Base-by-base conservation (phyloP, 2,329 filamentous ascomycete species). In the Claviceps pazoutovae region DNA sequence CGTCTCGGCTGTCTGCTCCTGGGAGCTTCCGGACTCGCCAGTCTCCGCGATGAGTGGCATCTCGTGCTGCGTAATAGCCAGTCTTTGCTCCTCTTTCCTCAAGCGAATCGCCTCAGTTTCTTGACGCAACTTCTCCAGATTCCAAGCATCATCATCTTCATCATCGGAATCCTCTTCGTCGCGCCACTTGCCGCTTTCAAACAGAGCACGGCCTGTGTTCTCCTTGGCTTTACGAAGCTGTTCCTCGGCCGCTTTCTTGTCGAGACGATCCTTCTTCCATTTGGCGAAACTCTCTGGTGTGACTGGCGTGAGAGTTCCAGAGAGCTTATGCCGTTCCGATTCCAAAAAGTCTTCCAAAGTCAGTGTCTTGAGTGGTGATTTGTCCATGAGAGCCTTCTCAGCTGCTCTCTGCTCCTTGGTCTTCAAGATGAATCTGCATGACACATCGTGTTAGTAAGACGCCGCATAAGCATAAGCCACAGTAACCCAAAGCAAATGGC, bases 341-440 rank as follows among this genome's bases (percentile, higher is more conserved):
- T 98, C 93, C 51, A 98, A 72, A 76, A 96, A 98, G 67, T 98
- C 93, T 72, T 98, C 93, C 46, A 98, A 78, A 0, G 93, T 98
- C 49, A 98, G 77, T 1, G 93, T 96, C 66, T 90, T 89, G 53
- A 97, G 76, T 5, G 94, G 91, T 7, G 87, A 94, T 71, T 98
- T 98, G 68, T 97, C 93, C 76, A 95, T 76, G 52, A 96, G 72
- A 3, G 93, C 93, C 72, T 96, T 98, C 69, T 98, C 94, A 21
- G 89, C 89, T 2, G 88, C 89, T 59, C 88, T 80, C 67, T 98
- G 93, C 67, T 97, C 94, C 70, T 94, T 96, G 17, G 93, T 98
- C 75, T 98, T 98, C 56, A 98, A 78, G 44, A 98, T 75, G 73
- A 97, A 98, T 53, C 89, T 95, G 61, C 4, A 47, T 37, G 37